A percentile compares a stretch with the other conserved stretches of the same genome.
These are phyloP conservation scores for Leccinum aurantiacum DNA, from an alignment of 768 basidiomycete species.

Conservation along the genomic window DNA sequence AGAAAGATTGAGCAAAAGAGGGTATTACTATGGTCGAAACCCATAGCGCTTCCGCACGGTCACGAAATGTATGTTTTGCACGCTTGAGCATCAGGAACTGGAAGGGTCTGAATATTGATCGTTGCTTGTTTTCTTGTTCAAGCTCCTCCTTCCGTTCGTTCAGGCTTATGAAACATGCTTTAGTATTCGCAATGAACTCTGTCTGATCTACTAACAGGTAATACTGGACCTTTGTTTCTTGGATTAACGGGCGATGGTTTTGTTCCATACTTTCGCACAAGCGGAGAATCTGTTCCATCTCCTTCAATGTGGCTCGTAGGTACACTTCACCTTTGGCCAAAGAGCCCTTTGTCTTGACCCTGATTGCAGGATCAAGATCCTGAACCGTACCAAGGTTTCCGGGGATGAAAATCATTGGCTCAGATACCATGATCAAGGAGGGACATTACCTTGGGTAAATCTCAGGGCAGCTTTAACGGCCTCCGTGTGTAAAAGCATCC, in stretches of 20 bases:
- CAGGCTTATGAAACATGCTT: not conserved
- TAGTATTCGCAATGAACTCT: not conserved
- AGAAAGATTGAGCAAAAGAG: too few species aligned
- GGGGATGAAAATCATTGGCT: slow-evolving; percentile 1
- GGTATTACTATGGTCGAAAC: not conserved
- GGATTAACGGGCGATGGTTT: not conserved
- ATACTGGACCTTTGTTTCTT: slow-evolving; percentile 1
- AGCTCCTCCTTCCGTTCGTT: not conserved
- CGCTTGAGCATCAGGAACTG: not conserved
- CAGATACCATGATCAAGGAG: too few species aligned
- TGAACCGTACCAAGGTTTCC: slow-evolving; percentile 2
- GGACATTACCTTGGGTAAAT: too few species aligned
- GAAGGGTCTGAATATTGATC: not conserved
- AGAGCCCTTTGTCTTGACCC: not conserved
- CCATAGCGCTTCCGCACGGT: not conserved
- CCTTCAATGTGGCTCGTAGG: slow-evolving; percentile 10
- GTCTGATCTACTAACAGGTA: not conserved
- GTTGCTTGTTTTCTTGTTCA: not conserved
- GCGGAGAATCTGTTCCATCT: slow-evolving; percentile 7
- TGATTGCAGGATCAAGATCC: slow-evolving; percentile 1
- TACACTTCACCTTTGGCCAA: slow-evolving; percentile 6
- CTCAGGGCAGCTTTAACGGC: too few species aligned
- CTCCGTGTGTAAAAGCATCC: too few species aligned
- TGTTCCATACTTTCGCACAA: not conserved
- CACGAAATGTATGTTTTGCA: not conserved